Conservation (phyloP, 441 rosid species). For the Corymbia calophylla region DNA sequence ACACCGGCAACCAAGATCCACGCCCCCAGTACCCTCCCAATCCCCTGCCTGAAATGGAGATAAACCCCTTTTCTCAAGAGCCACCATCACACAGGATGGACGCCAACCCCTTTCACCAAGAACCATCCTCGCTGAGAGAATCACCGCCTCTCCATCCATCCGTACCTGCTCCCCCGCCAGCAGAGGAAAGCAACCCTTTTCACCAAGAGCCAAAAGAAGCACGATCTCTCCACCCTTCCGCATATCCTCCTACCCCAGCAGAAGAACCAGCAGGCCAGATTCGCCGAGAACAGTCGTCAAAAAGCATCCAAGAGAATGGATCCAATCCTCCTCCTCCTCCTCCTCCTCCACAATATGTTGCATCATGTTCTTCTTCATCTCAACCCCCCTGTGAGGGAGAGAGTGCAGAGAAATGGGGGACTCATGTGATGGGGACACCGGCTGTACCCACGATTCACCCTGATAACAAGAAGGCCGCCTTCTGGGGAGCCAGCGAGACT, state of each 20-base stretch:
- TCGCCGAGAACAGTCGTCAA: background rate
- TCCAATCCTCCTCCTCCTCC: background rate
- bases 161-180: background rate
- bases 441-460: slow-evolving; percentile 38
- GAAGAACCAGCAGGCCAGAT: background rate
- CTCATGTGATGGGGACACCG: slow-evolving; percentile 36
- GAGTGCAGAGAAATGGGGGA: slow-evolving; percentile 26
- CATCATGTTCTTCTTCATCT: background rate
- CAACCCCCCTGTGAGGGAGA: background rate
- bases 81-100: background rate
- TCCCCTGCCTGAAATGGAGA: background rate
- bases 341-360: background rate
- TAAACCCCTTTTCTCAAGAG: background rate
- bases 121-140: background rate
- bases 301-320: background rate
- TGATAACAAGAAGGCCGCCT: slow-evolving; percentile 40
- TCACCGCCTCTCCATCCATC: background rate
- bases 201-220: background rate
- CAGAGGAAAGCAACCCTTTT: background rate
- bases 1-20: background rate
- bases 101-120: background rate
- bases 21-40: background rate
- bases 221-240: background rate
- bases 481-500: slow-evolving; percentile 28
- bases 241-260: background rate